These are phyloP conservation scores for Picochlorum sp. DNA, from an alignment of 139 green algal genomes.

Conservation along the genomic window DNA sequence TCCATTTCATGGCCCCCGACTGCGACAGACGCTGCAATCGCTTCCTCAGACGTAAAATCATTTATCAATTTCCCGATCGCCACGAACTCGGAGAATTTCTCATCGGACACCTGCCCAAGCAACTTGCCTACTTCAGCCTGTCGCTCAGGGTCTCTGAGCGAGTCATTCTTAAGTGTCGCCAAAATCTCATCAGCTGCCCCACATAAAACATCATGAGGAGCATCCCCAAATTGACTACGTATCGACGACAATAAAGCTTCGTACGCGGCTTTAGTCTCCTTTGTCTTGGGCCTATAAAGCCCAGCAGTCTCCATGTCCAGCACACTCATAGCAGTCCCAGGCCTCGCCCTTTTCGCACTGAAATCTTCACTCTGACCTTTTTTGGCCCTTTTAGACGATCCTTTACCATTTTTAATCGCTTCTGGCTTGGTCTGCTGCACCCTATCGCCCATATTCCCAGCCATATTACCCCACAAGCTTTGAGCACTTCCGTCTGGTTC, in stretches of 20 bases:
- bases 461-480: constrained; percentile 70
- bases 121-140: constrained; percentile 64
- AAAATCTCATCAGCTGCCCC: constrained; percentile 96
- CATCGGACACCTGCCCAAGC: constrained; percentile 54
- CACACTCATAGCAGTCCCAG: constrained; percentile 38
- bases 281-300: constrained; percentile 64
- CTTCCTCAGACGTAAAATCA: constrained; percentile 62
- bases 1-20: constrained; percentile 49
- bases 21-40: constrained; percentile 14
- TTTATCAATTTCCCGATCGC: constrained; percentile 85
- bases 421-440: constrained; percentile 53
- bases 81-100: constrained; percentile 82
- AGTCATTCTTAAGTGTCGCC: constrained; percentile 79
- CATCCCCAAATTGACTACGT: constrained; percentile 81
- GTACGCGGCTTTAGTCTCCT: constrained; percentile 87
- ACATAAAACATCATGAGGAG: constrained; percentile 79
- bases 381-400: constrained; percentile 55
- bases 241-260: constrained; percentile 83
- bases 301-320: constrained; percentile 71
- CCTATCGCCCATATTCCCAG: constrained; percentile 85
- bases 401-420: constrained; percentile 43
- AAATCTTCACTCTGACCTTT: constrained; percentile 38
- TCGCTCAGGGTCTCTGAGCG: constrained; percentile 58
- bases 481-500: constrained; percentile 89
- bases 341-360: constrained; percentile 10